phyloP scores from a whole-genome alignment of 306 rosid species.

The Clitoria ternatea region DNA sequence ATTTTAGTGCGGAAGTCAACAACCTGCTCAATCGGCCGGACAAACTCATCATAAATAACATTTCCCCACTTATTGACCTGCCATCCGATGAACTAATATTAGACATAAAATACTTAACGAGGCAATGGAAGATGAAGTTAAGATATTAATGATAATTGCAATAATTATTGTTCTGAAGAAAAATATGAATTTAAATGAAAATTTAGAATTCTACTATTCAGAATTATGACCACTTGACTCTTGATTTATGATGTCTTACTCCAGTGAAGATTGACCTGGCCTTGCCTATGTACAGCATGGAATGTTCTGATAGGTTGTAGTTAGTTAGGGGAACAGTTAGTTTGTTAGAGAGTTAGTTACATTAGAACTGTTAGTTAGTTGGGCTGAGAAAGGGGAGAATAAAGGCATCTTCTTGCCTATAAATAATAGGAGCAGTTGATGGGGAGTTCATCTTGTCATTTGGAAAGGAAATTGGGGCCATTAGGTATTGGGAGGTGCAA shows the following conservation, averaged over 20 bases:
- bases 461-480: too few species aligned
- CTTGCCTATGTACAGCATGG: not conserved
- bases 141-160: not conserved
- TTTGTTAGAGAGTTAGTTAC: too few species aligned
- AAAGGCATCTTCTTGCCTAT: too few species aligned
- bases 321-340: too few species aligned
- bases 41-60: slow-evolving; percentile 80
- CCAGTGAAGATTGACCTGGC: not conserved
- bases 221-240: not conserved
- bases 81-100: slow-evolving; percentile 30
- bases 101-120: slow-evolving; percentile 29
- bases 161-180: not conserved
- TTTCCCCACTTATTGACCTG: slow-evolving; percentile 97
- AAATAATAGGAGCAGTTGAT: too few species aligned
- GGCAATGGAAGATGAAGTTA: not conserved
- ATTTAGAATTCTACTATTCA: not conserved
- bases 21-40: slow-evolving; percentile 73
- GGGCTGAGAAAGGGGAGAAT: too few species aligned
- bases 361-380: too few species aligned
- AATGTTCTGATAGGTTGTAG: not conserved
- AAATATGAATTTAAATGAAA: not conserved
- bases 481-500: too few species aligned
- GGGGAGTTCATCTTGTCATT: too few species aligned
- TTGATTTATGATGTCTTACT: not conserved
- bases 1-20: slow-evolving; percentile 85